Base-by-base conservation (phyloP, 139 green algal species). In the Chlamydomonas asymmetrica region DNA sequence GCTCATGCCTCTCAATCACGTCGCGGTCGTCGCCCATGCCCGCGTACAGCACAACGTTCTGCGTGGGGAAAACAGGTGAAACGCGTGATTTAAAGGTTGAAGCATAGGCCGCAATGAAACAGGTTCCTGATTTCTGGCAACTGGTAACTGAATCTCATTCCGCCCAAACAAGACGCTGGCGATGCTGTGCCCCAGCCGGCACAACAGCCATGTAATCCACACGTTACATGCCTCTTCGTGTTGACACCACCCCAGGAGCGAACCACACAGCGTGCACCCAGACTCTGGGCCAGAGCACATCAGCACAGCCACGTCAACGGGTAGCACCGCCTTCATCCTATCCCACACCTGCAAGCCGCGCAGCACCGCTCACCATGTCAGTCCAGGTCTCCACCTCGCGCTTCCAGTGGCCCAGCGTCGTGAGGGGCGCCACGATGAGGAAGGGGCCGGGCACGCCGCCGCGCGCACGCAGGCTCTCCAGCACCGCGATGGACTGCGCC, bases 401-500 rank as follows among this genome's bases (percentile, higher is more conserved):
- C 84, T 93, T 82, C 95, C 95, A 98, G 84, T 98, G 94, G 31
- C 85, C 89, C 45, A 98, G 87, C 10, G 94, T 98, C 62, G 92
- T 97, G 27, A 98, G 84, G 20, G 95, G 95, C 4, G 95, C 95
- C 34, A 98, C 86, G 8, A 98, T 85, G 40, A 98, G 82, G 87
- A 98, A 97, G 16, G 95, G 94, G 9, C 88, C 91, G 0, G 8
- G 49, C 25, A 85, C 78, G 63, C 79, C 73, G 22, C 75, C 75
- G 59, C 91, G 71, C 78, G 85, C 78, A 32, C 84, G 82, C 71
- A 94, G 80, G 39, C 84, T 89, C 38, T 92, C 83, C 62, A 98
- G 82, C 7, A 88, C 68, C 2, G 85, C 73, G 57, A 97, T 96
- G 52, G 80, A 87, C 89, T 97, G 91, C 48, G 88, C 84, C 5